A percentile compares a stretch with the other conserved stretches of the same genome.
phyloP scores from a whole-genome alignment of 139 green algal species.

The Diplosphaera chodatii region DNA sequence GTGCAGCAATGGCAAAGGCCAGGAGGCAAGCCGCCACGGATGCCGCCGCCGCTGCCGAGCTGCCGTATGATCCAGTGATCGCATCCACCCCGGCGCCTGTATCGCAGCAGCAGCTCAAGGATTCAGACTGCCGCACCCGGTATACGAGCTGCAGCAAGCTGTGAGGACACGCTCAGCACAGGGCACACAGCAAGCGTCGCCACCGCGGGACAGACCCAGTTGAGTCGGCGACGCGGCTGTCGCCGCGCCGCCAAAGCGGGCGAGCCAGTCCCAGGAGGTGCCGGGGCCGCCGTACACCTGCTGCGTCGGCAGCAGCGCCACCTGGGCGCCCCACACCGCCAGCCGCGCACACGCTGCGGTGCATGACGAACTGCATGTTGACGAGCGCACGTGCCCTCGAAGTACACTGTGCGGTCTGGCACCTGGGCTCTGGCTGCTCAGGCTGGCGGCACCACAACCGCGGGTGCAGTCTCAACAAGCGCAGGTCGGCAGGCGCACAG shows the following conservation, averaged over 20 bases:
- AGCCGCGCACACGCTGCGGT: constrained; percentile 7
- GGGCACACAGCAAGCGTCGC: background rate
- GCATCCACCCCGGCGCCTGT: background rate
- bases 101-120: too few species aligned
- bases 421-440: too few species aligned
- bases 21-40: background rate
- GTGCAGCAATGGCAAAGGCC: constrained; percentile 7
- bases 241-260: constrained; percentile 18
- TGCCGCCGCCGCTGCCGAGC: background rate
- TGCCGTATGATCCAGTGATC: background rate
- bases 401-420: too few species aligned
- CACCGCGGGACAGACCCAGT: background rate
- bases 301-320: constrained; percentile 33
- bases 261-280: constrained; percentile 27
- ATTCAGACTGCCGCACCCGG: too few species aligned
- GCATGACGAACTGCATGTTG: too few species aligned
- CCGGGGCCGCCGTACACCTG: constrained; percentile 29
- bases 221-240: background rate
- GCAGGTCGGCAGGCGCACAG: too few species aligned
- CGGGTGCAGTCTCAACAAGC: too few species aligned
- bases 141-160: too few species aligned
- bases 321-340: constrained; percentile 18
- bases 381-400: too few species aligned
- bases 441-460: too few species aligned
- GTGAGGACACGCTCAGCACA: background rate